Evolutionary conservation across 192 early-diverging fungal genomes (phyloP).

Genomic region (Linnemannia elongata): DNA sequence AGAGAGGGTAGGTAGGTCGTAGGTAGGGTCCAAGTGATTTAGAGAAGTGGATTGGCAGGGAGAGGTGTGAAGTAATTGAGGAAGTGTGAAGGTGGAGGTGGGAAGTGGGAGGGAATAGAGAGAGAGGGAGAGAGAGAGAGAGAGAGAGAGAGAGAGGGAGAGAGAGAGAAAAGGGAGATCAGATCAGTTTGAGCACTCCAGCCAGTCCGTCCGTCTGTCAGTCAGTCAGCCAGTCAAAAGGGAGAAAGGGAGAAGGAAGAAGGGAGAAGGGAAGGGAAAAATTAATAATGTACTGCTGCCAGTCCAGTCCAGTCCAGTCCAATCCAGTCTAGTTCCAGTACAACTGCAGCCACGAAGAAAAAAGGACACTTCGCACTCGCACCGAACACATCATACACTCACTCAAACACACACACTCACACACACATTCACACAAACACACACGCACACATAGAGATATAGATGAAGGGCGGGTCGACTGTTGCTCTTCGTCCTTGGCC

Average conservation of each 20-base stretch:
- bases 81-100: neutral
- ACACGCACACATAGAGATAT: too few relatives aligned
- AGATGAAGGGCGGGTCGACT: neutral
- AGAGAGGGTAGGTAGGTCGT: neutral
- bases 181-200: neutral
- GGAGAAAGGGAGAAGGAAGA: neutral
- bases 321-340: too few relatives aligned
- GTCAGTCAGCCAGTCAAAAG: neutral
- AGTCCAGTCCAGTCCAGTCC: neutral
- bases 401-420: too few relatives aligned
- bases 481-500: neutral
- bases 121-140: neutral
- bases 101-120: neutral
- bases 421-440: too few relatives aligned
- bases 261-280: neutral
- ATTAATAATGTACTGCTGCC: neutral
- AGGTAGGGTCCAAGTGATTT: neutral
- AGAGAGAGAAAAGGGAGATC: neutral
- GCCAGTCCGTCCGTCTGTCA: neutral
- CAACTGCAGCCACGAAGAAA: too few relatives aligned
- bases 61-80: neutral
- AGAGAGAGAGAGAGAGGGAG: slow-evolving; percentile 10
- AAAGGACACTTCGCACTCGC: too few relatives aligned
- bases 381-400: too few relatives aligned
- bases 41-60: neutral